Percentiles rank a stretch among this genome's conserved stretches.
phyloP scores from a whole-genome alignment of 73 alveolate genomes.

The Symbiodinium natans region DNA sequence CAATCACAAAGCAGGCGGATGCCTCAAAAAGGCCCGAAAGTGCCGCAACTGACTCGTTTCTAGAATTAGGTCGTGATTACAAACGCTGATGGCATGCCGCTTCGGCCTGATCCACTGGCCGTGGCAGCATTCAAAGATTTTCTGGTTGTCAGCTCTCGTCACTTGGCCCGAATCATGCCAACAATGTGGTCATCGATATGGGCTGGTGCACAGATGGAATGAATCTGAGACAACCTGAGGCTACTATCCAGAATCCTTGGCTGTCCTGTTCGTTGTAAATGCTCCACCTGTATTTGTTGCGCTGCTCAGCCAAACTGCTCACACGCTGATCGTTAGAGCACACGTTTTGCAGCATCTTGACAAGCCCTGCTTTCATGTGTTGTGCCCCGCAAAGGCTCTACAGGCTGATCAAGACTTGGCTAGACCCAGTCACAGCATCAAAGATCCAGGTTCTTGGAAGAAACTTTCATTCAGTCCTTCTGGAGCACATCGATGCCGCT shows the following conservation, averaged over 20 bases:
- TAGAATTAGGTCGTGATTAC: conserved; percentile 49
- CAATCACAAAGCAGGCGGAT: conserved; percentile 52
- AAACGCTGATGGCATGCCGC: conserved; percentile 53
- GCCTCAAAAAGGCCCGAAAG: background rate
- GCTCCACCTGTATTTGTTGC: conserved; percentile 63
- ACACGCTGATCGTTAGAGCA: too few relatives aligned
- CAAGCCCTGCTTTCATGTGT: too few relatives aligned
- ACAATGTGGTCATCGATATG: too few relatives aligned
- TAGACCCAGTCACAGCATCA: conserved; percentile 82
- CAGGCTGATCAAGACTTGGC: conserved; percentile 63
- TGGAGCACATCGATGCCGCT: conserved; percentile 79
- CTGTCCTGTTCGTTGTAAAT: conserved; percentile 41
- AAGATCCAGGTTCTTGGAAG: conserved; percentile 82
- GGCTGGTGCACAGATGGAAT: too few relatives aligned
- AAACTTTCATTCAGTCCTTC: conserved; percentile 30
- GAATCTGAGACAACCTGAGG: conserved; percentile 10
- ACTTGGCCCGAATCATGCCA: background rate
- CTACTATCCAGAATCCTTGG: conserved; percentile 57
- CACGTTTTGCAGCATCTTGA: too few relatives aligned
- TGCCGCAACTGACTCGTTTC: background rate
- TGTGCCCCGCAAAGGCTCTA: conserved; percentile 38
- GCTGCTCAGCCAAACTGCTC: background rate
- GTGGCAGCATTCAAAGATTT: conserved; percentile 53
- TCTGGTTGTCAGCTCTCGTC: conserved; percentile 51
- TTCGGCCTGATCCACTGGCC: conserved; percentile 33